Evolutionary conservation across 768 basidiomycete species (phyloP).

Genomic region (Leccinum broughii): DNA sequence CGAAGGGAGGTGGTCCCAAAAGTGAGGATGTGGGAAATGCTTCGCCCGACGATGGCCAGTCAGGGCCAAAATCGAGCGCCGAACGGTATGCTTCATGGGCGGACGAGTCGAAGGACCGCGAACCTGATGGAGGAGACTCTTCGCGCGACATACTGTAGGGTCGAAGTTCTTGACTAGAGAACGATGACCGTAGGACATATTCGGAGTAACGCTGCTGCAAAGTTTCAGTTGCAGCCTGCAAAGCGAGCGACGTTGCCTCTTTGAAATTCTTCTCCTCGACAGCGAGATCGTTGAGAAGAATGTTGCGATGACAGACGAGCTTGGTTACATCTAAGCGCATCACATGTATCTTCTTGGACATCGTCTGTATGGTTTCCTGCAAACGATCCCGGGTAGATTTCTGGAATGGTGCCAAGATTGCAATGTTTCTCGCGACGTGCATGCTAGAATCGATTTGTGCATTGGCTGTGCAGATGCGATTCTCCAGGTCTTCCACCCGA

Average conservation of each 20-base stretch:
- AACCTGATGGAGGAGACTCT: constrained; percentile 11
- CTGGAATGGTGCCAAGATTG: constrained; percentile 85
- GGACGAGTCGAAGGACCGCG: constrained; percentile 44
- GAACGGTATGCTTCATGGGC: constrained; percentile 66
- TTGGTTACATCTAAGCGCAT: constrained; percentile 73
- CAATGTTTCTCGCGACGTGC: constrained; percentile 77
- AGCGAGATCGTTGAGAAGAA: constrained; percentile 73
- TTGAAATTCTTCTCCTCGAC: constrained; percentile 69
- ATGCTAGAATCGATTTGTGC: constrained; percentile 65
- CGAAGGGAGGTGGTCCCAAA: constrained; percentile 28
- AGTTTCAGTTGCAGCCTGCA: constrained; percentile 70
- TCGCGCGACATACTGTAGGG: constrained; percentile 15
- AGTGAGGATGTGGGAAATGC: constrained; percentile 36
- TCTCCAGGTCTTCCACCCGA: constrained; percentile 67
- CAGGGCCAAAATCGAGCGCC: constrained; percentile 55
- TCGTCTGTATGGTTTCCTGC: constrained; percentile 53
- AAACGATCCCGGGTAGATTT: constrained; percentile 80
- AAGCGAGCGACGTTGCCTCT: constrained; percentile 65
- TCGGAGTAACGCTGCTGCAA: constrained; percentile 47
- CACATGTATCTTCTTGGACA: constrained; percentile 64
- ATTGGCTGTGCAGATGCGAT: constrained; percentile 52
- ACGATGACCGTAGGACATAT: constrained; percentile 33
- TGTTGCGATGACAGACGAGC: constrained; percentile 70
- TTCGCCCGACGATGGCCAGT: constrained; percentile 47
- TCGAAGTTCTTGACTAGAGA: constrained; percentile 34